A percentile compares a stretch with the other conserved stretches of the same genome.
Conservation (phyloP, 2,329 filamentous ascomycete species). For the Fusarium succisae region DNA sequence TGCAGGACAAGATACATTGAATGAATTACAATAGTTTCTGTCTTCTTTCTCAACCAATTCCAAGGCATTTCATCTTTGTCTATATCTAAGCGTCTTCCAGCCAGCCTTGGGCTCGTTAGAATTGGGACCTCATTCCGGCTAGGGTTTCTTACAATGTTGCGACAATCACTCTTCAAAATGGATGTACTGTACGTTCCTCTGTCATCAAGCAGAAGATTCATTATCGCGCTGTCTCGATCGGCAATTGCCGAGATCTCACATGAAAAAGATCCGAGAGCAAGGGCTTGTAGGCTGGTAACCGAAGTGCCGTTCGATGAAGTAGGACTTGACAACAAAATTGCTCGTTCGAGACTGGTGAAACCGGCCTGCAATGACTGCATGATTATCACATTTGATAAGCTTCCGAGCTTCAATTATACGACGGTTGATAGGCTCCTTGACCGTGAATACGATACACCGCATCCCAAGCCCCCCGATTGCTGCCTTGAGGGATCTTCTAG, state of each 20-base stretch:
- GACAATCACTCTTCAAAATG: not conserved
- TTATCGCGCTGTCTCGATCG: not conserved
- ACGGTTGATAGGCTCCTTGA: no score
- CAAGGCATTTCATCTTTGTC: accelerated
- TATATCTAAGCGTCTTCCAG: no score
- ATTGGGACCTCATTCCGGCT: no score
- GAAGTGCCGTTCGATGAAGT: not conserved
- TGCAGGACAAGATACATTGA: not conserved
- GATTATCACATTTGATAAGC: not conserved
- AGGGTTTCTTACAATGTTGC: no score
- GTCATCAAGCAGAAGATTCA: no score
- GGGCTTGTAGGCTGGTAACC: not conserved
- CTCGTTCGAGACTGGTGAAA: not conserved
- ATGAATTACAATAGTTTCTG: accelerated
- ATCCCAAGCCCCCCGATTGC: not conserved
- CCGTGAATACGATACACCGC: not conserved
- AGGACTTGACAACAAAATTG: not conserved
- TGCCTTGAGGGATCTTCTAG: conserved; percentile 4
- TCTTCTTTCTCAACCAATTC: accelerated
- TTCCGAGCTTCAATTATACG: not conserved
- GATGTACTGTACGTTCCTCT: no score
- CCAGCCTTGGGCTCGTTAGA: no score
- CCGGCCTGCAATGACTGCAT: not conserved
- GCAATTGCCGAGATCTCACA: not conserved
- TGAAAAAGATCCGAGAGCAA: not conserved